Base-by-base conservation (phyloP, 345 rosid species). In the Brassica carinata region DNA sequence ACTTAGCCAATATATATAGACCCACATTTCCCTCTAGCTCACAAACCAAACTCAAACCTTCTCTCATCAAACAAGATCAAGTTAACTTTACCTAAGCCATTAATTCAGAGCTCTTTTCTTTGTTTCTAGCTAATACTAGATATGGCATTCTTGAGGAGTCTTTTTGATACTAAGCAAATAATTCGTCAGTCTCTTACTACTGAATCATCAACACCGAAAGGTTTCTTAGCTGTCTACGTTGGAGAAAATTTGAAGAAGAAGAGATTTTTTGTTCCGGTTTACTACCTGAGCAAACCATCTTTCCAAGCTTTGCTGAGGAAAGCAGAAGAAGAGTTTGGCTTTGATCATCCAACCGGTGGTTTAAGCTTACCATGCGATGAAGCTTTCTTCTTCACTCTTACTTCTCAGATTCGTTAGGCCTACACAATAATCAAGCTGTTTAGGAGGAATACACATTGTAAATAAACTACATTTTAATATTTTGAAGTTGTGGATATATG, bases 251-350 rank as follows among this genome's bases (percentile, higher is more conserved):
- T 73, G 62, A 63, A 80, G 67, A 86, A 77, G 68, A 81, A 80
- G 82, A 77, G 83, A 67, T 83, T 75, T 69, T 27, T 82, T 61
- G 71, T 86, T 80, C 88, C 88, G 7, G 48, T 89, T 19, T 82
- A 67, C 13, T 85, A 78, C 72, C 63, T 80, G 74, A 85, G 73
- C 64, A 73, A 78, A 10, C 86, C 81, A 73, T 76, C 85, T 26
- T 87, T 89, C 55, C 87, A 83, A 33, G 80, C 40, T 38, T 76
- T 84, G 83, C 38, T 82, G 13, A 69, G 85, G 13, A 67, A 83
- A 69, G 82, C 85, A 17, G 87, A 88, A 71, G 85, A 87, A 80
- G 88, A 87, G 69, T 85, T 84, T 13, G 82, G 85, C 29, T 88
- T 82, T 81, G 38, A 78, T 72, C 77, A 79, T 38, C 85, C 82